Conservation (phyloP, 73 alveolate species). For the Effrenium voratum region DNA sequence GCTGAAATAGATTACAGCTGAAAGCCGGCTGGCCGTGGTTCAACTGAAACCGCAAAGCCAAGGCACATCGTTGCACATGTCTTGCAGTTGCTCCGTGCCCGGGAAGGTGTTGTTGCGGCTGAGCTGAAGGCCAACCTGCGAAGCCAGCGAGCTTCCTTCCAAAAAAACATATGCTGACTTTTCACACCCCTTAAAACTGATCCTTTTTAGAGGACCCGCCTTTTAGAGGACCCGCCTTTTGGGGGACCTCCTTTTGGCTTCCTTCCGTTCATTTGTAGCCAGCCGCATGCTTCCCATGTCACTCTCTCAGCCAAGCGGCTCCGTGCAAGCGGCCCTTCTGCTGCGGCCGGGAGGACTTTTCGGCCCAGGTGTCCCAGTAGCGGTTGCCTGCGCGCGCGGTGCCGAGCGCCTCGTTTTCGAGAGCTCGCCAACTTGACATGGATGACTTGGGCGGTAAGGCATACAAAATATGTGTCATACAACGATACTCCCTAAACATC, state of each 20-base stretch:
- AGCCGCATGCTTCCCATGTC: too few species aligned
- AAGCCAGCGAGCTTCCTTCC: too few species aligned
- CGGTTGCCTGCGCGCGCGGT: background rate
- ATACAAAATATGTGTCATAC: background rate
- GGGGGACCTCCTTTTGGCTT: too few species aligned
- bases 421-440: background rate
- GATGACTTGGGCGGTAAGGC: background rate
- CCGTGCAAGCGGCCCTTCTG: constrained; percentile 82
- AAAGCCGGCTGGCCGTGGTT: too few species aligned
- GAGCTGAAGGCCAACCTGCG: constrained; percentile 81
- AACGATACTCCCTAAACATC: background rate
- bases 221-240: too few species aligned
- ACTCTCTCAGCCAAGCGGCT: background rate
- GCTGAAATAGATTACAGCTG: too few species aligned
- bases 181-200: too few species aligned
- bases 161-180: too few species aligned
- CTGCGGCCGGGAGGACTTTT: constrained; percentile 75
- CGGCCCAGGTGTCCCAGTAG: constrained; percentile 41
- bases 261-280: too few species aligned
- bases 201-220: too few species aligned
- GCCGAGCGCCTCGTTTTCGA: background rate
- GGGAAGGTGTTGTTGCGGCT: constrained; percentile 59
- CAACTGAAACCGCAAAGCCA: too few species aligned
- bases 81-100: constrained; percentile 75
- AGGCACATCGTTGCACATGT: constrained; percentile 37